phyloP scores from a whole-genome alignment of 1,139 yeast species.

The Saccharomyces hybrid region DNA sequence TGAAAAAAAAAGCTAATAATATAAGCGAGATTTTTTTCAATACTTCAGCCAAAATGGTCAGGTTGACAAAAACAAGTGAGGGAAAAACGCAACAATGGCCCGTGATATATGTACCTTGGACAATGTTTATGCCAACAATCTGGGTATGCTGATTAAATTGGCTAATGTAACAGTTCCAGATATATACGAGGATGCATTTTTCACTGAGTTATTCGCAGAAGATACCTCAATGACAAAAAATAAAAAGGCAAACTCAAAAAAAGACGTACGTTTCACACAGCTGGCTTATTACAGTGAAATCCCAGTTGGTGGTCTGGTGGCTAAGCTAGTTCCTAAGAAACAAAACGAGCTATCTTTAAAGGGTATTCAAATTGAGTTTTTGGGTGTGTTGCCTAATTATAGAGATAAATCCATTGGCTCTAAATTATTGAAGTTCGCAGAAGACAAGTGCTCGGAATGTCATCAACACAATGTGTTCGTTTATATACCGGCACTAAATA shows the following conservation, averaged over 20 bases:
- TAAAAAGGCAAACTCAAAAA: slow-evolving; percentile 6
- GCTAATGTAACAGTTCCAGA: slow-evolving; percentile 4
- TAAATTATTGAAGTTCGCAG: slow-evolving; percentile 46
- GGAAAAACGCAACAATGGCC: slow-evolving; percentile 12
- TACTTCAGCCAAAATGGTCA: neutral
- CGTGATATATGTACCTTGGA: slow-evolving; percentile 21
- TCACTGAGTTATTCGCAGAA: slow-evolving; percentile 15
- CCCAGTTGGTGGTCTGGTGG: slow-evolving; percentile 68
- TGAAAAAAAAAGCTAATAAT: neutral
- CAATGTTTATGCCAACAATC: slow-evolving; percentile 24
- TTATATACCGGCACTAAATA: slow-evolving; percentile 48
- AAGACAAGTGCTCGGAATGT: slow-evolving; percentile 46
- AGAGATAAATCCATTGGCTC: slow-evolving; percentile 52
- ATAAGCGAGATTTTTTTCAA: neutral
- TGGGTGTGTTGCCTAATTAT: slow-evolving; percentile 60
- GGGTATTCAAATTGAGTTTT: slow-evolving; percentile 53
- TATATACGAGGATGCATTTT: slow-evolving; percentile 12
- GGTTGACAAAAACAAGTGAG: neutral
- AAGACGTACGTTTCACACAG: slow-evolving; percentile 13
- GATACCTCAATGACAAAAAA: slow-evolving; percentile 8
- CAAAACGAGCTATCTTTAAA: slow-evolving; percentile 34
- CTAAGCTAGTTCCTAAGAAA: slow-evolving; percentile 34
- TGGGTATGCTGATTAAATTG: slow-evolving; percentile 14
- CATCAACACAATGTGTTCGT: slow-evolving; percentile 50
- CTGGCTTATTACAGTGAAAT: slow-evolving; percentile 54